Percentiles rank a stretch among this genome's conserved stretches.
Evolutionary conservation across 2,329 filamentous ascomycete species (phyloP).

Genomic region (Aureobasidium sp.): DNA sequence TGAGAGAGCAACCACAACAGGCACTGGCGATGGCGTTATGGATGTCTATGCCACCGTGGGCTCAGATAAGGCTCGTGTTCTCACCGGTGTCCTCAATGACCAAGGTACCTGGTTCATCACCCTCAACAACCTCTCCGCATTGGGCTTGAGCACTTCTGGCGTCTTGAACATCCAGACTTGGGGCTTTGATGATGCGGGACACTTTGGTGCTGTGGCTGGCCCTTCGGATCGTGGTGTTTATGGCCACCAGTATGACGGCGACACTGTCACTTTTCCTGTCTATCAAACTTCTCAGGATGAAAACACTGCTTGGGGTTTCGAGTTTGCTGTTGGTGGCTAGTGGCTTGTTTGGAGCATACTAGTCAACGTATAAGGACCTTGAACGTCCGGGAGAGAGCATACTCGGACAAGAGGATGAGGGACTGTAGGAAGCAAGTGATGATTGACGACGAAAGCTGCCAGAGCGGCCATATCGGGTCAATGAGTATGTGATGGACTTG

Average conservation of each 20-base stretch:
- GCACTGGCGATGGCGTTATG: constrained; percentile 28
- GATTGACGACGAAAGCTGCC: too few species aligned
- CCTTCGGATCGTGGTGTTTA: not conserved
- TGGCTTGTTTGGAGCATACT: too few species aligned
- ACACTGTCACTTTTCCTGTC: not conserved
- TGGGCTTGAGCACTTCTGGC: constrained; percentile 14
- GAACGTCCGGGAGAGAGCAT: too few species aligned
- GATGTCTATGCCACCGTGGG: constrained; percentile 30
- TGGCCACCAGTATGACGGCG: not conserved
- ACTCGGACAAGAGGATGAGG: too few species aligned
- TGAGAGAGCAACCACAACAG: constrained; percentile 30
- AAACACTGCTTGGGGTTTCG: not conserved
- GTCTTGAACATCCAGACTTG: not conserved
- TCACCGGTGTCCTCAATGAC: not conserved
- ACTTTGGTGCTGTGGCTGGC: not conserved
- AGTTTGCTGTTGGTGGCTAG: not conserved
- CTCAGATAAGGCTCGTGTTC: not conserved
- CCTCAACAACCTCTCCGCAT: not conserved
- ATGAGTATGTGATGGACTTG: too few species aligned
- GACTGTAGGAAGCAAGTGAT: too few species aligned
- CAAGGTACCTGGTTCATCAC: not conserved
- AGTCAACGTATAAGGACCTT: too few species aligned
- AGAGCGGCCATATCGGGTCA: too few species aligned
- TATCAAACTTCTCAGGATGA: not conserved
- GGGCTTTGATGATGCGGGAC: not conserved